Conservation (phyloP, 371 early-diverging fungal species). For the Rozella allomycis region DNA sequence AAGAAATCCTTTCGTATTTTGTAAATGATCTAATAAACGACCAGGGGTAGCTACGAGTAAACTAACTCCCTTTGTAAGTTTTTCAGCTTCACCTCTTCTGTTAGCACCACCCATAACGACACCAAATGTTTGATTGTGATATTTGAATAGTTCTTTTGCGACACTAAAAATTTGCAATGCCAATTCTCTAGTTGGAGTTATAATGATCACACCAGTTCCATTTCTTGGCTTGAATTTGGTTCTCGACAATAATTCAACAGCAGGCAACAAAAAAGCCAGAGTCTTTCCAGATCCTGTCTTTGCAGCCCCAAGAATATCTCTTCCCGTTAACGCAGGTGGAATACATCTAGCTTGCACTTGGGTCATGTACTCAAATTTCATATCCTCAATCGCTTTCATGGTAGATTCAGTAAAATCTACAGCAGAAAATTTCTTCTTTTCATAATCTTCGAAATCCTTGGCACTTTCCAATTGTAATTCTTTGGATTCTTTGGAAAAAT, state of each 20-base stretch:
- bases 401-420: constrained; percentile 20
- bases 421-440: constrained; percentile 11
- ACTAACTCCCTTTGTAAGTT: constrained; percentile 78
- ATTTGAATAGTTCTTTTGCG: constrained; percentile 71
- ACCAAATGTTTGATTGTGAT: constrained; percentile 83
- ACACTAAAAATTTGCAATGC: constrained; percentile 96
- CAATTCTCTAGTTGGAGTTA: constrained; percentile 98
- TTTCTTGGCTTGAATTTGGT: constrained; percentile 81
- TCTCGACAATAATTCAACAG: constrained; percentile 63
- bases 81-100: constrained; percentile 81
- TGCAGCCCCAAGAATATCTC: constrained; percentile 95
- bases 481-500: too few relatives aligned
- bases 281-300: constrained; percentile 98
- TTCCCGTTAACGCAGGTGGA: constrained; percentile 78
- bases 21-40: constrained; percentile 81
- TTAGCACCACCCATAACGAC: constrained; percentile 94
- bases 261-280: constrained; percentile 90
- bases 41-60: constrained; percentile 95
- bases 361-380: constrained; percentile 89
- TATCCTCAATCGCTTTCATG: constrained; percentile 56
- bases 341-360: constrained; percentile 92
- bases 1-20: constrained; percentile 75
- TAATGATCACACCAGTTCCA: constrained; percentile 82
- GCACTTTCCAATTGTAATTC: too few relatives aligned
- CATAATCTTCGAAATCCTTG: too few relatives aligned